A percentile compares a stretch with the other conserved stretches of the same genome.
phyloP scores from a whole-genome alignment of 2,329 filamentous ascomycete genomes.

The Lachnellula subtilissima region DNA sequence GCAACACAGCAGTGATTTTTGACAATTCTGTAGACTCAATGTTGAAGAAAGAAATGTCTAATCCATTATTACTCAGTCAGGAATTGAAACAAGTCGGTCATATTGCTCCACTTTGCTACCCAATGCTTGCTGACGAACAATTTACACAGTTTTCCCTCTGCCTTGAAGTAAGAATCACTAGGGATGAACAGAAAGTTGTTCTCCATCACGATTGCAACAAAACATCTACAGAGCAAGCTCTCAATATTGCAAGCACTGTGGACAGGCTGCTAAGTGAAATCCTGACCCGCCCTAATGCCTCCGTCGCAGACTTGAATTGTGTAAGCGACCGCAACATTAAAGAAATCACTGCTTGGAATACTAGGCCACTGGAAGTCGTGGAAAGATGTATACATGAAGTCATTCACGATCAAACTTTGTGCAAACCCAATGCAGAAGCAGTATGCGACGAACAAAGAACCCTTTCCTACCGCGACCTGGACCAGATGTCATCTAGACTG shows the following conservation, averaged over 20 bases:
- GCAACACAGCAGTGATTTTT: neutral
- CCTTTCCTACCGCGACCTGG: slow-evolving; percentile 11
- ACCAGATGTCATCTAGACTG: slow-evolving; percentile 5
- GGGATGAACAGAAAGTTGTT: neutral
- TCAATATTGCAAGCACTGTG: neutral
- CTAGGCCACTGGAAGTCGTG: slow-evolving; percentile 3
- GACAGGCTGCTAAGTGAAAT: neutral
- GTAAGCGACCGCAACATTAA: neutral
- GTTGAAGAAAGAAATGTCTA: neutral
- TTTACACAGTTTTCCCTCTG: neutral
- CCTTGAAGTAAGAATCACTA: neutral
- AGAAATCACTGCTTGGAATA: neutral
- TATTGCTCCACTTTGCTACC: neutral
- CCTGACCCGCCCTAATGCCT: neutral
- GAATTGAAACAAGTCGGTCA: neutral
- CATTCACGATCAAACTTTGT: slow-evolving; percentile 1
- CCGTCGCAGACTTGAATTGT: neutral
- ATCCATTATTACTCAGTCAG: neutral
- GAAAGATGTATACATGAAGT: slow-evolving; percentile 18
- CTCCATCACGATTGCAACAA: neutral
- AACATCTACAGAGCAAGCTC: neutral
- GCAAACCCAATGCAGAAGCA: slow-evolving; percentile 6
- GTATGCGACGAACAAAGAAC: slow-evolving; percentile 11
- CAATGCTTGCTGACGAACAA: neutral
- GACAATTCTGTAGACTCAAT: neutral